Base-by-base conservation (phyloP, 1,284 basidiomycete species). In the Rhodotorula sp. region DNA sequence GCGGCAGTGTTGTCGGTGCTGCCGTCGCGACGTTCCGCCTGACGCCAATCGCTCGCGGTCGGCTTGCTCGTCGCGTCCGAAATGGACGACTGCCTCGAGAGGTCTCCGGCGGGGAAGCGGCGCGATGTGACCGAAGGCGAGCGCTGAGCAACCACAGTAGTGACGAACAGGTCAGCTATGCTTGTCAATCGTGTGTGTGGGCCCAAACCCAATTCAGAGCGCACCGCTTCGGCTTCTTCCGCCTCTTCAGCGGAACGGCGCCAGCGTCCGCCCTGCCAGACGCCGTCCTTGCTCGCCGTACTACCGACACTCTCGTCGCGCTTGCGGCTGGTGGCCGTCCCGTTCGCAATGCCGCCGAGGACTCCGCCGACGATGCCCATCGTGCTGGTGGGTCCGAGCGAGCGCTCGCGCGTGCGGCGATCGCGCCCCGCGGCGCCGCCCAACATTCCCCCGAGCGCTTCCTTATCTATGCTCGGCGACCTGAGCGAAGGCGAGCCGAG, bases 331-430 rank as follows among this genome's bases (percentile, higher is more conserved):
- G 60, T 34, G 8, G 67, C 48, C 28, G 67, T 65, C 5, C 31
- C 56, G 7, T 56, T 62, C 16, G 66, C 68, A 31, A 76, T 72
- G 14, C 75, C 72, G 19, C 75, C 72, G 19, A 76, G 70, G 5
- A 76, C 75, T 43, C 75, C 75, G 21, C 75, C 75, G 18, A 68
- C 26, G 34, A 76, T 74, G 23, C 75, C 75, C n/a, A 66, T 63
- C 28, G 62, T 45, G 2, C 59, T 59, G 19, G 38, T 43, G 10
- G 38, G 38, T 12, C 68, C 68, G 16, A 65, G n/a, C 5, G 66
- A 68, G 48, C 68, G 66, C 50, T 73, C 66, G 18, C 71, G 21
- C 3, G 68, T 70, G 28, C 71, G 66, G 56, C 71, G 71, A n/a
- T 71, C 69, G 21, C 69, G 47, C 0, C 60, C 70, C 14, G 59